phyloP scores from a whole-genome alignment of 129 eudicot genomes.

The Silybum marianum region DNA sequence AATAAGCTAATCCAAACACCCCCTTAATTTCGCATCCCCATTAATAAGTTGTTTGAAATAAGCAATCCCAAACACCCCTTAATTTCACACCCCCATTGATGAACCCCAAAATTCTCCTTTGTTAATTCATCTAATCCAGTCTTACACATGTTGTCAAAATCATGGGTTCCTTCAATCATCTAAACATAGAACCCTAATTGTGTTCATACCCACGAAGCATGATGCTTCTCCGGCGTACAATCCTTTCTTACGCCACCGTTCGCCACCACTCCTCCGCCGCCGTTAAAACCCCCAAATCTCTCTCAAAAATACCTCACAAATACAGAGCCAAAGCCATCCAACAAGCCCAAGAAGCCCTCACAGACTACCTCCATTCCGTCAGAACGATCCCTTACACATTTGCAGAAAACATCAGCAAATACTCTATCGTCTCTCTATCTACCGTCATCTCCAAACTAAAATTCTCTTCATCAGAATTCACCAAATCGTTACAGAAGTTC shows the following conservation, averaged over 20 bases:
- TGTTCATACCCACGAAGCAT: slow-evolving; percentile 9
- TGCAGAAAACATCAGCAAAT: slow-evolving; percentile 61
- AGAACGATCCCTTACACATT: slow-evolving; percentile 45
- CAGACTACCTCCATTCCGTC: slow-evolving; percentile 42
- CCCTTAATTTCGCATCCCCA: too few relatives aligned
- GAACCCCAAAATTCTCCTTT: too few relatives aligned
- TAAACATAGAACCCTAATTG: background rate
- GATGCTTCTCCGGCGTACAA: slow-evolving; percentile 33
- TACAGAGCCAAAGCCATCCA: slow-evolving; percentile 41
- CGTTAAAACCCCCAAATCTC: slow-evolving; percentile 21
- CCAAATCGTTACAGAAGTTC: slow-evolving; percentile 44
- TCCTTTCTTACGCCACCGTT: slow-evolving; percentile 13
- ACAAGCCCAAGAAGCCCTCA: slow-evolving; percentile 54
- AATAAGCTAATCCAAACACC: too few relatives aligned
- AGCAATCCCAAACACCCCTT: too few relatives aligned
- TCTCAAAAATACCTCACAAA: slow-evolving; percentile 39
- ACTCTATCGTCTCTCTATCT: slow-evolving; percentile 51
- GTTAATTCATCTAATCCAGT: too few relatives aligned
- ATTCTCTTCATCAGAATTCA: slow-evolving; percentile 40
- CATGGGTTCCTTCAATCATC: too few relatives aligned
- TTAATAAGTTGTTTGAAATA: too few relatives aligned
- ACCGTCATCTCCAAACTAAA: slow-evolving; percentile 42
- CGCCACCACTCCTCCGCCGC: slow-evolving; percentile 35
- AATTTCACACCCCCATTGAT: too few relatives aligned
- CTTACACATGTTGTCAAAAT: too few relatives aligned